Base-by-base conservation (phyloP, 2,329 filamentous ascomycete genomes). In the Fusarium sp. region DNA sequence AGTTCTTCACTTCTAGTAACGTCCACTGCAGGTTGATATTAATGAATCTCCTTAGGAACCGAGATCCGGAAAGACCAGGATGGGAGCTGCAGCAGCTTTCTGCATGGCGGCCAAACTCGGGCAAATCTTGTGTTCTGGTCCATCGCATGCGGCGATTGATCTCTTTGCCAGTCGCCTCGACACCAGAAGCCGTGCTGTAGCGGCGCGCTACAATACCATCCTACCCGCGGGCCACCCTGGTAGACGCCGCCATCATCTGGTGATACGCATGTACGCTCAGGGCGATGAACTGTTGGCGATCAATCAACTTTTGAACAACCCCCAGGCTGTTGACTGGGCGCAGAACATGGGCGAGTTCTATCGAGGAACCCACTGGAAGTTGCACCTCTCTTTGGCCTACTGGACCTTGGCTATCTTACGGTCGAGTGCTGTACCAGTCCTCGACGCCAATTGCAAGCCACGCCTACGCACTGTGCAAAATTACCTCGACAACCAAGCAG, bases 51-150 rank as follows among this genome's bases (percentile, higher is more conserved):
- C 13, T 20, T 2, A 76, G 74, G 57, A 55, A 1, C 55, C 73
- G n/a, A 63, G 75, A 2, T 78, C 70, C 20, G 75, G 70, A 4
- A 78, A 72, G 41, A 77, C 75, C 0, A 74, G 64, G 0, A 32
- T 54, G 0, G 34, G 70, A 2, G 60, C 71, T 22, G 61, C 62
- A 0, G 62, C 38, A 4, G 48, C 70, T 0, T 28, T 78, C 0
- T 62, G 61, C 1, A 73, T 78, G 67, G 7, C 50, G 5, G 56
- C 18, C 9, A 59, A 18, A 0, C 36, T 77, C 3, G 72, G 70
- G 6, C 28, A 36, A 5, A 59, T 75, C 3, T 18, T 68, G 26
- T 68, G 65, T n/a, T 65, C 62, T 4, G 72, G 30, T 8, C 67
- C 72, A 0, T 51, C 66, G 6, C 18, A 75, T 15, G 60, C 58